phyloP scores from a whole-genome alignment of 1,139 yeast genomes.

The Suhomyces kunorum region DNA sequence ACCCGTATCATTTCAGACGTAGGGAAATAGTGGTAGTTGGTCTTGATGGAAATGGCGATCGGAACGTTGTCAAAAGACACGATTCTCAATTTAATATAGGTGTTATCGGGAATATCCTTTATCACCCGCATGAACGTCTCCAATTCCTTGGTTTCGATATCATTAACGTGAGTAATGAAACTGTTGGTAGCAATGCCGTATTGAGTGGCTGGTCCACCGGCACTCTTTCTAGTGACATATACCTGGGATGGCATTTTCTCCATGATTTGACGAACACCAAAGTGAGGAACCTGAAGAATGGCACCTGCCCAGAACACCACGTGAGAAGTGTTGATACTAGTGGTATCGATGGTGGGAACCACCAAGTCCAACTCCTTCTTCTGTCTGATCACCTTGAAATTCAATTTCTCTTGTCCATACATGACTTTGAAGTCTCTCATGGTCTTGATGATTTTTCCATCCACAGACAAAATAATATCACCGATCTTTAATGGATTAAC shows the following conservation, averaged over 20 bases:
- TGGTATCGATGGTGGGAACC: slow-evolving; percentile 64
- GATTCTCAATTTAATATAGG: slow-evolving; percentile 77
- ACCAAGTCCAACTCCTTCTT: slow-evolving; percentile 50
- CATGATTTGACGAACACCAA: slow-evolving; percentile 63
- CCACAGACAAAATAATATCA: slow-evolving; percentile 72
- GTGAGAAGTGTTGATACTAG: slow-evolving; percentile 61
- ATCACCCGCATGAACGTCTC: slow-evolving; percentile 66
- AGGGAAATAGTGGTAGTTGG: slow-evolving; percentile 90
- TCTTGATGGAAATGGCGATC: slow-evolving; percentile 79
- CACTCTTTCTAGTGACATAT: slow-evolving; percentile 68
- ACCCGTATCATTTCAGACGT: slow-evolving; percentile 62
- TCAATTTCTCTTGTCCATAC: slow-evolving; percentile 45
- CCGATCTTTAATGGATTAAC: slow-evolving; percentile 51
- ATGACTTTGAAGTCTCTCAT: slow-evolving; percentile 67
- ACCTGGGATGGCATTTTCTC: slow-evolving; percentile 78
- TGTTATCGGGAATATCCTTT: slow-evolving; percentile 68
- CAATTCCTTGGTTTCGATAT: slow-evolving; percentile 66
- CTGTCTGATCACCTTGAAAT: slow-evolving; percentile 65
- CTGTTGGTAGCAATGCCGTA: slow-evolving; percentile 79
- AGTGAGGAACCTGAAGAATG: slow-evolving; percentile 56
- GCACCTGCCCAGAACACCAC: slow-evolving; percentile 84
- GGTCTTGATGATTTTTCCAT: slow-evolving; percentile 62
- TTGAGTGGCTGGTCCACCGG: slow-evolving; percentile 85
- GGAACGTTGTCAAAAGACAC: slow-evolving; percentile 87
- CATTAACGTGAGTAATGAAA: slow-evolving; percentile 88